A percentile compares a stretch with the other conserved stretches of the same genome.
phyloP scores from a whole-genome alignment of 1,284 basidiomycete species.

The Nidula niveotomentosa region DNA sequence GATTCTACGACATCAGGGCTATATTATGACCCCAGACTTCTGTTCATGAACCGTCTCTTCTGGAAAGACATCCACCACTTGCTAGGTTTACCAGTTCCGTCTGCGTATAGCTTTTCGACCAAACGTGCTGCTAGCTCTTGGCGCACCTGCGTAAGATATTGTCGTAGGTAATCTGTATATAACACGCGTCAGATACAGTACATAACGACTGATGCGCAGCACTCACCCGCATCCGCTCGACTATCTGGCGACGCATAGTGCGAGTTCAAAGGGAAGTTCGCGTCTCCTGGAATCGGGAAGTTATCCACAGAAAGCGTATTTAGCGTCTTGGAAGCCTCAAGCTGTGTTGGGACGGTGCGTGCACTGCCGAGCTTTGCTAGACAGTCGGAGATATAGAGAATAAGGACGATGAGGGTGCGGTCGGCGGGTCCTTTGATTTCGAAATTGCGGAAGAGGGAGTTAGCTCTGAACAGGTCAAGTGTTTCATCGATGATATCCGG shows the following conservation, averaged over 20 bases:
- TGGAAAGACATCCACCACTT: slow-evolving; percentile 99
- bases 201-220: not conserved
- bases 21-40: slow-evolving; percentile 66
- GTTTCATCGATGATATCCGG: slow-evolving; percentile 97
- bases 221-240: slow-evolving; percentile 83
- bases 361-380: slow-evolving; percentile 82
- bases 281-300: slow-evolving; percentile 95
- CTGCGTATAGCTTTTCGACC: slow-evolving; percentile 86
- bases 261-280: slow-evolving; percentile 91
- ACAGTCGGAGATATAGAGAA: slow-evolving; percentile 98
- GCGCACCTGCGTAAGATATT: slow-evolving; percentile 91
- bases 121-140: slow-evolving; percentile 89
- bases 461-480: slow-evolving; percentile 96
- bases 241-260: slow-evolving; percentile 85
- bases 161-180: slow-evolving; percentile 76
- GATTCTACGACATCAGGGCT: not conserved
- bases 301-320: slow-evolving; percentile 92
- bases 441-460: slow-evolving; percentile 99
- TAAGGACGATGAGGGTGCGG: slow-evolving; percentile 94
- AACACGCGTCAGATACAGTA: slow-evolving; percentile 6
- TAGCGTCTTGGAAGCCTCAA: slow-evolving; percentile 88
- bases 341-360: slow-evolving; percentile 67
- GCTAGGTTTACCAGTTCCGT: slow-evolving; percentile 87
- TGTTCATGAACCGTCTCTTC: slow-evolving; percentile 95
- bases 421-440: slow-evolving; percentile 99